These are phyloP conservation scores for Pseudocercospora musae DNA, from an alignment of 2,329 filamentous ascomycete species.

Conservation along the genomic window DNA sequence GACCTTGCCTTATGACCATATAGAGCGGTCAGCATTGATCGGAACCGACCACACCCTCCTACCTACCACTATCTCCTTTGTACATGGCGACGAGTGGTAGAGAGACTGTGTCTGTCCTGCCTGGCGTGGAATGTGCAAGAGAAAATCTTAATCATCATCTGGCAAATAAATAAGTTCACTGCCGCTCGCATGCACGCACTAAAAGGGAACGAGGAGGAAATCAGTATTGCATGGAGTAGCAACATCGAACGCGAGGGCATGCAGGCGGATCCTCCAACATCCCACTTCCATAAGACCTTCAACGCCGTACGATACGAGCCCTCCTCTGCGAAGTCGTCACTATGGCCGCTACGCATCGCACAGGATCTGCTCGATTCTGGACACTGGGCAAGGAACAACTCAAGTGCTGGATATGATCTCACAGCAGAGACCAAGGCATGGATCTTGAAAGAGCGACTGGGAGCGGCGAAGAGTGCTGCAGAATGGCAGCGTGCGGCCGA, in stretches of 20 bases:
- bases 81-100: neutral
- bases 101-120: neutral
- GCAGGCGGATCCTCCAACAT: neutral
- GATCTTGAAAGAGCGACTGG: conserved; percentile 15
- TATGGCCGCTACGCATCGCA: conserved; percentile 15
- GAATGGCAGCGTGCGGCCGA: conserved; percentile 18
- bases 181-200: neutral
- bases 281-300: neutral
- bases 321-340: neutral
- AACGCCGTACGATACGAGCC: neutral
- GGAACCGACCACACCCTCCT: neutral
- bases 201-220: neutral
- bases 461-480: conserved; percentile 9
- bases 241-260: neutral
- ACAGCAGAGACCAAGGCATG: conserved; percentile 6
- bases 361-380: conserved; percentile 15
- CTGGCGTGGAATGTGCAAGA: neutral
- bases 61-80: neutral
- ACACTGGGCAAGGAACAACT: conserved; percentile 7
- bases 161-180: neutral
- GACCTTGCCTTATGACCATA: neutral
- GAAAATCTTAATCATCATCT: neutral
- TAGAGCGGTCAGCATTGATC: neutral
- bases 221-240: neutral
- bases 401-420: neutral